These are phyloP conservation scores for Colletotrichum endophyticum DNA, from an alignment of 2,329 filamentous ascomycete genomes.

Conservation along the genomic window DNA sequence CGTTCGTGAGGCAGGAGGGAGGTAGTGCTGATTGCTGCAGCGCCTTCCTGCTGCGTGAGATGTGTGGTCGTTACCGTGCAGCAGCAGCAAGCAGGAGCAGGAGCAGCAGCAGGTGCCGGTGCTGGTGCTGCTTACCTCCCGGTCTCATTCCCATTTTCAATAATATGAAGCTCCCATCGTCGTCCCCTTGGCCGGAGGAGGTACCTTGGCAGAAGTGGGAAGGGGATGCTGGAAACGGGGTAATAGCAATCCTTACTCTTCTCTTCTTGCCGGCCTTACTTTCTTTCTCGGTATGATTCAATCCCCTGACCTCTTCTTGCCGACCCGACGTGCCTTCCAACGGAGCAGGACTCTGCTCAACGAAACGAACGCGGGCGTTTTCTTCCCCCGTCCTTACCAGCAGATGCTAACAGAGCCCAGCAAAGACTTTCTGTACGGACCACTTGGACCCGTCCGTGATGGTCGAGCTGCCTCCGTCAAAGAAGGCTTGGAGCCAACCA, in stretches of 20 bases:
- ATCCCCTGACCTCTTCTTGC: neutral
- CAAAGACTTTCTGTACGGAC: neutral
- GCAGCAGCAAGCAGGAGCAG: neutral
- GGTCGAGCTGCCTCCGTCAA: neutral
- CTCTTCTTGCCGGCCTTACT: neutral
- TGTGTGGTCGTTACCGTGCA: neutral
- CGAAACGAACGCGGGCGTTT: neutral
- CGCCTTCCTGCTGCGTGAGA: neutral
- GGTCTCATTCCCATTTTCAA: neutral
- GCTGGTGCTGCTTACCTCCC: neutral
- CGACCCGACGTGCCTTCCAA: neutral
- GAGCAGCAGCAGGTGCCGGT: too few relatives aligned
- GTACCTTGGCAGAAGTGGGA: neutral
- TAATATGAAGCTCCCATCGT: neutral
- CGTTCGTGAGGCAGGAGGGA: neutral
- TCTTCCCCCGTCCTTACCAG: neutral
- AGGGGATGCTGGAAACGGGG: neutral
- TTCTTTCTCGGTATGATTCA: neutral
- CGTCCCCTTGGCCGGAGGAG: neutral
- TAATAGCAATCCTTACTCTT: neutral
- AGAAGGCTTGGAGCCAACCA: conserved; percentile 4
- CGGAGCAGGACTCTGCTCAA: neutral
- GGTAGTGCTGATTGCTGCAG: neutral
- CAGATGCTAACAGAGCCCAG: neutral
- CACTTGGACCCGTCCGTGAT: conserved; percentile 5